A percentile compares a stretch with the other conserved stretches of the same genome.
Evolutionary conservation across 129 eudicot species (phyloP).

Genomic region (Rutidosis leptorrhynchoides): DNA sequence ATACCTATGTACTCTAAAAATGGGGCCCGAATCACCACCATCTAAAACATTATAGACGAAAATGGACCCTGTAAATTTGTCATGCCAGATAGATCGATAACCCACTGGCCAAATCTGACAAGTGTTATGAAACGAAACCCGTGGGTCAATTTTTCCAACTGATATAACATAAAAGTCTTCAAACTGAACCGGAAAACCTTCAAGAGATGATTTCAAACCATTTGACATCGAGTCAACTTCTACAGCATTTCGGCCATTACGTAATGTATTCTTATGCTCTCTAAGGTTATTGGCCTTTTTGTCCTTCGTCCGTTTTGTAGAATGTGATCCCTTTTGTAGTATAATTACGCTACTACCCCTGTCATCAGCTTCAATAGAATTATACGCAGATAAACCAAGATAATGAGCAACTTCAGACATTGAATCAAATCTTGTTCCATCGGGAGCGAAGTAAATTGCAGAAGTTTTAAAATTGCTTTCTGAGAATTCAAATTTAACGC

Average conservation of each 20-base stretch:
- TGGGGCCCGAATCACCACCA: conserved; percentile 66
- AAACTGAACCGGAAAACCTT: conserved; percentile 58
- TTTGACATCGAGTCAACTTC: conserved; percentile 30
- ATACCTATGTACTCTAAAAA: conserved; percentile 59
- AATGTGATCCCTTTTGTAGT: conserved; percentile 27
- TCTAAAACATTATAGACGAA: conserved; percentile 49
- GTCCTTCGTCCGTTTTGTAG: conserved; percentile 41
- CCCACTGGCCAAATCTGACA: conserved; percentile 66
- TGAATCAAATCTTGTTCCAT: conserved; percentile 47
- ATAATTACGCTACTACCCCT: conserved; percentile 25
- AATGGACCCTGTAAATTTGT: conserved; percentile 61
- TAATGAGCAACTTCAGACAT: conserved; percentile 53
- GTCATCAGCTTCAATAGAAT: conserved; percentile 28
- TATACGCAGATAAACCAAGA: conserved; percentile 45
- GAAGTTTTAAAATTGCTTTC: conserved; percentile 32
- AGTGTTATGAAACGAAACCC: conserved; percentile 40
- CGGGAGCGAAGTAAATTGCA: conserved; percentile 56
- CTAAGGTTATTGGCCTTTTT: conserved; percentile 19
- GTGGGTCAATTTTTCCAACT: conserved; percentile 50
- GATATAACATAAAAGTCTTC: conserved; percentile 62
- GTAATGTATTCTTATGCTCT: conserved; percentile 20
- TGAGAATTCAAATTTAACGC: conserved; percentile 44
- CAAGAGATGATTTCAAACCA: conserved; percentile 35
- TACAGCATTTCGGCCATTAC: conserved; percentile 12
- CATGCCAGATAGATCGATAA: conserved; percentile 71